phyloP scores from a whole-genome alignment of 2,329 filamentous ascomycete species.

The Colletotrichum filicis region DNA sequence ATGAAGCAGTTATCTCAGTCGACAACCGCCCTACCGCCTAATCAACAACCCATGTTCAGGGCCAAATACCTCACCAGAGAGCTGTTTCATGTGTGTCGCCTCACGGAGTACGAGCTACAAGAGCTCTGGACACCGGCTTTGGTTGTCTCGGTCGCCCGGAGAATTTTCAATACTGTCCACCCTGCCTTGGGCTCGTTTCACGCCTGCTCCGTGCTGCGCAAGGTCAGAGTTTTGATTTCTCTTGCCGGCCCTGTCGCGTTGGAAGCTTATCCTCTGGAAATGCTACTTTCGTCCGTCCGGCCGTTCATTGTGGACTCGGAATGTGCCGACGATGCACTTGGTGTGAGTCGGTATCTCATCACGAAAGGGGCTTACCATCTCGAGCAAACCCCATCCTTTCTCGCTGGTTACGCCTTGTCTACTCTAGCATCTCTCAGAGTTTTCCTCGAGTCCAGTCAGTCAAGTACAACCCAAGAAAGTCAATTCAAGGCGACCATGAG shows the following conservation, averaged over 20 bases:
- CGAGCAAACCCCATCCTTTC: constrained; percentile 74
- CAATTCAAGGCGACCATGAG: constrained; percentile 82
- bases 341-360: constrained; percentile 87
- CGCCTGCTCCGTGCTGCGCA: constrained; percentile 86
- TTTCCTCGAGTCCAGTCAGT: constrained; percentile 79
- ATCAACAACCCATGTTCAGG: constrained; percentile 89
- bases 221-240: constrained; percentile 83
- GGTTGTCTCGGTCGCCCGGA: constrained; percentile 79
- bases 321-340: constrained; percentile 91
- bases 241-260: constrained; percentile 80
- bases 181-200: constrained; percentile 87
- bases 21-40: constrained; percentile 72
- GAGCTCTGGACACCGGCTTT: constrained; percentile 81
- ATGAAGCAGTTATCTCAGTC: constrained; percentile 80
- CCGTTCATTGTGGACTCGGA: constrained; percentile 84
- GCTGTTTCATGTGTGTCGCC: constrained; percentile 80
- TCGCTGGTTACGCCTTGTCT: constrained; percentile 83
- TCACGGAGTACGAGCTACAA: constrained; percentile 72
- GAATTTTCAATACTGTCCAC: constrained; percentile 83
- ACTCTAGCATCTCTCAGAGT: constrained; percentile 81
- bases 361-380: constrained; percentile 75
- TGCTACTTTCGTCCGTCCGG: constrained; percentile 84
- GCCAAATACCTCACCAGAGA: constrained; percentile 81
- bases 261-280: constrained; percentile 85
- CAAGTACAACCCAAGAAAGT: constrained; percentile 85